Percentiles rank a stretch among this genome's conserved stretches.
These are phyloP conservation scores for Craterostigma plantagineum DNA, from an alignment of 257 asterid species.

Conservation along the genomic window DNA sequence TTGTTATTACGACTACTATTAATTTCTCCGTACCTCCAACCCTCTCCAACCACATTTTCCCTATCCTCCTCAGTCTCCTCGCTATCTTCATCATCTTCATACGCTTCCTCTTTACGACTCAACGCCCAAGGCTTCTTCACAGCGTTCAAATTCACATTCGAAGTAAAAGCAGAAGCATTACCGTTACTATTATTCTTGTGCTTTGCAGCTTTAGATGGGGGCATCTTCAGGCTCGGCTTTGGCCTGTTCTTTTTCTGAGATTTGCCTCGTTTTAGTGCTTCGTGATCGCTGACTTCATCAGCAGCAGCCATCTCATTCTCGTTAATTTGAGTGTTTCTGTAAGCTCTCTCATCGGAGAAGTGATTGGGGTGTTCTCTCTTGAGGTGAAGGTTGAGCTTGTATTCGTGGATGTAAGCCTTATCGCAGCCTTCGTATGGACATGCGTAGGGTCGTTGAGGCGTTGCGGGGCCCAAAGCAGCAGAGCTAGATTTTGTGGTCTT, in stretches of 20 bases:
- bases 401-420: slow-evolving; percentile 96
- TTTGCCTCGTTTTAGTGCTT: slow-evolving; percentile 38
- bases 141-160: slow-evolving; percentile 29
- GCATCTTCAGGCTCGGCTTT: slow-evolving; percentile 61
- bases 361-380: slow-evolving; percentile 90
- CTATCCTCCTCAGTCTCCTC: slow-evolving; percentile 96
- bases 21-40: slow-evolving; percentile 55
- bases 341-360: slow-evolving; percentile 52
- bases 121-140: slow-evolving; percentile 43
- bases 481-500: slow-evolving; percentile 47
- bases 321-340: slow-evolving; percentile 26
- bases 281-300: slow-evolving; percentile 72
- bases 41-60: slow-evolving; percentile 41
- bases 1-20: slow-evolving; percentile 78
- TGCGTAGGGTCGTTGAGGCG: slow-evolving; percentile 77
- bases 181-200: slow-evolving; percentile 18
- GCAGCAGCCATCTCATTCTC: slow-evolving; percentile 39
- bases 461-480: slow-evolving; percentile 34
- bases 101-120: slow-evolving; percentile 16
- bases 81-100: slow-evolving; percentile 68
- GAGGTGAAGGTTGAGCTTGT: slow-evolving; percentile 92
- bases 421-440: slow-evolving; percentile 95
- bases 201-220: slow-evolving; percentile 55
- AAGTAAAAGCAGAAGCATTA: slow-evolving; percentile 22
- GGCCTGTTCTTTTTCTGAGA: slow-evolving; percentile 48